phyloP scores from a whole-genome alignment of 106 monocot genomes.

The Phalaenopsis equestris region DNA sequence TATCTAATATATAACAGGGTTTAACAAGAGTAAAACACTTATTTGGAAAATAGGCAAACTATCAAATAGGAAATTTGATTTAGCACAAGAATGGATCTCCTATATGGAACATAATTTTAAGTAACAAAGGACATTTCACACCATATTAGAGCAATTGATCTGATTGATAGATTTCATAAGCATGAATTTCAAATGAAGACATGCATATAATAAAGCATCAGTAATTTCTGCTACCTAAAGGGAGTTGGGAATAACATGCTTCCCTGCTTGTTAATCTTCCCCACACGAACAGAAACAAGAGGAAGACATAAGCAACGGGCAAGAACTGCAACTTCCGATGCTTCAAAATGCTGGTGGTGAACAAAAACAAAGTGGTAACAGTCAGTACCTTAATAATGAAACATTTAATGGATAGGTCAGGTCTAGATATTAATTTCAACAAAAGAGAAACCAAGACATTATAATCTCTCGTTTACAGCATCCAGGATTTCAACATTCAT shows the following conservation, averaged over 20 bases:
- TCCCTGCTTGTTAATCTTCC: slow-evolving; percentile 56
- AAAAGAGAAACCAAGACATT: neutral
- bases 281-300: slow-evolving; percentile 86
- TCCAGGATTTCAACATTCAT: neutral
- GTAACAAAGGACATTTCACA: neutral
- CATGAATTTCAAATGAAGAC: neutral
- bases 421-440: neutral
- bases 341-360: slow-evolving; percentile 69
- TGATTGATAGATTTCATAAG: neutral
- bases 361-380: neutral
- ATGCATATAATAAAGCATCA: neutral
- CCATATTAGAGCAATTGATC: neutral
- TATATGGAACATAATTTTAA: too few species aligned
- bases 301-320: slow-evolving; percentile 81
- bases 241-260: slow-evolving; percentile 55
- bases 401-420: neutral
- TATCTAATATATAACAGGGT: neutral
- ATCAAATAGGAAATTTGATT: neutral
- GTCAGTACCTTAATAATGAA: neutral
- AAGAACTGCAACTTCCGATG: slow-evolving; percentile 64
- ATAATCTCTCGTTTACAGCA: neutral
- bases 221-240: slow-evolving; percentile 35
- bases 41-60: neutral
- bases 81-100: neutral
- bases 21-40: neutral